These are phyloP conservation scores for Fusarium sublunatum DNA, from an alignment of 2,329 filamentous ascomycete species.

Conservation along the genomic window DNA sequence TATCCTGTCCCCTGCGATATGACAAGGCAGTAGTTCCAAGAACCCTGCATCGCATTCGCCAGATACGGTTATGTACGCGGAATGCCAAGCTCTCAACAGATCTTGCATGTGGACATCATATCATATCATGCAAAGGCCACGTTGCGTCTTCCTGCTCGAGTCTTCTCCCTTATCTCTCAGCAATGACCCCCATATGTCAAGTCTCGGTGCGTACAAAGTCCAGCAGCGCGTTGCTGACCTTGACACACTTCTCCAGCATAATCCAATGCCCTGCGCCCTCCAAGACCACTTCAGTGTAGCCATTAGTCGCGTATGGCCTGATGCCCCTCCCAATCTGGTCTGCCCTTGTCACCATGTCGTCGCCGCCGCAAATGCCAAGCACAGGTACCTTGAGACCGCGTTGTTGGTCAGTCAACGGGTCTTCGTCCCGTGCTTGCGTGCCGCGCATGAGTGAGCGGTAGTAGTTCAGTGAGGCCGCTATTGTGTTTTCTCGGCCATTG, in stretches of 20 bases:
- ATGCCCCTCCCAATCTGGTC: slow-evolving; percentile 15
- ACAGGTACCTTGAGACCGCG: slow-evolving; percentile 36
- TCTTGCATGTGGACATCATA: background rate
- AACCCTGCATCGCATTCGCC: background rate
- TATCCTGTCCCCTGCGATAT: slow-evolving; percentile 6
- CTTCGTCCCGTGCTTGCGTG: slow-evolving; percentile 25
- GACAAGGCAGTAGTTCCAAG: slow-evolving; percentile 20
- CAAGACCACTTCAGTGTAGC: slow-evolving; percentile 22
- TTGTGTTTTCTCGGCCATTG: slow-evolving; percentile 18
- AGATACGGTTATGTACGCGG: background rate
- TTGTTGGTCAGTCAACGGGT: slow-evolving; percentile 23
- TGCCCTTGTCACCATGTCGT: slow-evolving; percentile 25
- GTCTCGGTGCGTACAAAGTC: slow-evolving; percentile 14
- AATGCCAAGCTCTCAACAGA: slow-evolving; percentile 6
- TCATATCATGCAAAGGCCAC: background rate
- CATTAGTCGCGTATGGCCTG: slow-evolving; percentile 17
- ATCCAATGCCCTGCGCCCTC: slow-evolving; percentile 36
- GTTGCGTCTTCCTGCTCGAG: background rate
- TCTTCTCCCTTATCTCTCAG: background rate
- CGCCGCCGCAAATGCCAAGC: slow-evolving; percentile 24
- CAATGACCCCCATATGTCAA: background rate
- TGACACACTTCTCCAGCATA: slow-evolving; percentile 30
- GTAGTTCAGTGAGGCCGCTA: slow-evolving; percentile 31
- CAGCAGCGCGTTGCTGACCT: slow-evolving; percentile 23
- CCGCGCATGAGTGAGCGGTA: slow-evolving; percentile 37